Evolutionary conservation across 2,329 filamentous ascomycete genomes (phyloP).

Genomic region (Ramichloridium luteum): DNA sequence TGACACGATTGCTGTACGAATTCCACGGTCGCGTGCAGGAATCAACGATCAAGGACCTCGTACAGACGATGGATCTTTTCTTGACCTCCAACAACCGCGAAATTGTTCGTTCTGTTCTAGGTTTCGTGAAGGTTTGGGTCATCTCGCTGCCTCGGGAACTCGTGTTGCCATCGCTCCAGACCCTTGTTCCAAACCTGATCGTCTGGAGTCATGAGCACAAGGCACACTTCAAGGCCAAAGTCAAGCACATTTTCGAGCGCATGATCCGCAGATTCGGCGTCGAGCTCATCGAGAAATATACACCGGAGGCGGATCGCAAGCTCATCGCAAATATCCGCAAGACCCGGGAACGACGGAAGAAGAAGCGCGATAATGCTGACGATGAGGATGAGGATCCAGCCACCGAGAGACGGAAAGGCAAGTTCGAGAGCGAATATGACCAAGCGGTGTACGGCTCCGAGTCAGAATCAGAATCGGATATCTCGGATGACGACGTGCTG

Average conservation of each 20-base stretch:
- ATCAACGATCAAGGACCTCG: constrained; percentile 66
- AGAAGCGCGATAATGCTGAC: constrained; percentile 61
- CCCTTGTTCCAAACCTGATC: constrained; percentile 79
- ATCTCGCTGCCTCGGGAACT: constrained; percentile 71
- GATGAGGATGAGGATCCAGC: constrained; percentile 39
- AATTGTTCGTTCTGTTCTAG: constrained; percentile 86
- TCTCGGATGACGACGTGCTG: constrained; percentile 48
- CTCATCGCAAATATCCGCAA: constrained; percentile 91
- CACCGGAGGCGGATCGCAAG: constrained; percentile 78
- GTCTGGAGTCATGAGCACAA: constrained; percentile 98
- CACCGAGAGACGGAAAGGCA: constrained; percentile 37
- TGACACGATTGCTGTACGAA: constrained; percentile 86
- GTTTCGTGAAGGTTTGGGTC: constrained; percentile 92
- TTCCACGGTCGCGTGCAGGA: constrained; percentile 61
- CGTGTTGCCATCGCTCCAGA: constrained; percentile 63
- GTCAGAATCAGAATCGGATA: constrained; percentile 43
- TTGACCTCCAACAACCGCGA: constrained; percentile 92
- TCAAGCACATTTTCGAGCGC: constrained; percentile 93
- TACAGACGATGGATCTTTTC: constrained; percentile 93
- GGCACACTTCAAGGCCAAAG: constrained; percentile 89
- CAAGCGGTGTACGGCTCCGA: constrained; percentile 73
- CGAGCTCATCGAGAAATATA: constrained; percentile 64
- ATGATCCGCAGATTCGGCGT: constrained; percentile 87
- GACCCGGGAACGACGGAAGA: constrained; percentile 80
- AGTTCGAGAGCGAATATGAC: constrained; percentile 88